Evolutionary conservation across 139 green algal species (phyloP).

Genomic region (Chlamydomonas schloesseri): DNA sequence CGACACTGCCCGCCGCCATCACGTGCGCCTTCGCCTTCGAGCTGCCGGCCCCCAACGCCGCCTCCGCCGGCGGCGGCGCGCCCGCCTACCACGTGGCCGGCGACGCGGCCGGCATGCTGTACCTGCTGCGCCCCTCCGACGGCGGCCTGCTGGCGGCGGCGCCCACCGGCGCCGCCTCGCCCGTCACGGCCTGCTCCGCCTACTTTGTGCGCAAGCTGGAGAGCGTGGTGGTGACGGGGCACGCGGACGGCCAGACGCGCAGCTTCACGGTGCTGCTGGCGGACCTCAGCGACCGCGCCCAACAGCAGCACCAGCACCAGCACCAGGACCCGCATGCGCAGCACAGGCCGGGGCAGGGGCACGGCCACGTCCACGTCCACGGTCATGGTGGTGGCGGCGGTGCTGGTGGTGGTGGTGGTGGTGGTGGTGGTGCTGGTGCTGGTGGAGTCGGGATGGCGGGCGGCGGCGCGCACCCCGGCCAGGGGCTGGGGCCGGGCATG

Average conservation of each 20-base stretch:
- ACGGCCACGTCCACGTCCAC: too few relatives aligned
- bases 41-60: background rate
- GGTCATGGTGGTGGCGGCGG: too few relatives aligned
- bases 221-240: conserved; percentile 56
- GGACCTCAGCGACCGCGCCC: background rate
- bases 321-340: background rate
- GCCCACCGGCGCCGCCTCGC: conserved; percentile 29
- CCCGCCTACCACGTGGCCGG: conserved; percentile 21
- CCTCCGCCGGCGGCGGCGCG: background rate
- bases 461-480: background rate
- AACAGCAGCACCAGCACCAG: background rate
- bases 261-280: conserved; percentile 4
- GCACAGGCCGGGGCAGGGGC: background rate
- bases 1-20: background rate
- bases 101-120: conserved; percentile 44
- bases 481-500: background rate
- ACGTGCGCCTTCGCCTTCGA: conserved; percentile 28
- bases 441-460: too few relatives aligned
- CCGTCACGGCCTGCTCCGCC: conserved; percentile 50
- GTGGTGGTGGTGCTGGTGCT: too few relatives aligned
- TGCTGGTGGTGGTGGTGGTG: too few relatives aligned
- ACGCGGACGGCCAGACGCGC: conserved; percentile 57
- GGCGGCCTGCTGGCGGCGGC: conserved; percentile 41
- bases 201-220: conserved; percentile 41
- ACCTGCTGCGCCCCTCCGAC: conserved; percentile 36